Percentiles rank a stretch among this genome's conserved stretches.
Conservation (phyloP, 139 green algal genomes). For the Ettlia oleoabundans region DNA sequence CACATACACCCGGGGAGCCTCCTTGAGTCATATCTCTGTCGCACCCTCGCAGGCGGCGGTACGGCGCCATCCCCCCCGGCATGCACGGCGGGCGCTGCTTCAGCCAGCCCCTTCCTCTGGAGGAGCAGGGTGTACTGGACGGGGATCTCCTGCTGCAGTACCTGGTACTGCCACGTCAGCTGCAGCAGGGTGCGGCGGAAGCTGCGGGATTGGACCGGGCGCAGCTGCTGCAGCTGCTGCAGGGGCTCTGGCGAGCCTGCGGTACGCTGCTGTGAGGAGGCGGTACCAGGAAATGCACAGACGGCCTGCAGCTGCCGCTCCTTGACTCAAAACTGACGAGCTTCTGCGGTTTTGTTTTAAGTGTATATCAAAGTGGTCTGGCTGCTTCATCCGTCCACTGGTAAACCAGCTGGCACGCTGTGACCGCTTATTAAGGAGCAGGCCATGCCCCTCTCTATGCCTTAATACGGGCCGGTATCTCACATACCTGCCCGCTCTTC, state of each 20-base stretch:
- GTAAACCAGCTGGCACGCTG: no score
- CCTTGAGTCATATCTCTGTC: no score
- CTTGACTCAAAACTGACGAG: neutral
- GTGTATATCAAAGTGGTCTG: no score
- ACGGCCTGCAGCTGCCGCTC: neutral
- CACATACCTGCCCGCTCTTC: no score
- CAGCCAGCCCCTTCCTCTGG: conserved; percentile 6
- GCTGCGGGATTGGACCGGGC: conserved; percentile 16
- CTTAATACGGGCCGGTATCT: no score
- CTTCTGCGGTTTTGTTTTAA: neutral
- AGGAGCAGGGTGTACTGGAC: conserved; percentile 60
- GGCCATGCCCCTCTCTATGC: no score
- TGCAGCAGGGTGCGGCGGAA: conserved; percentile 41
- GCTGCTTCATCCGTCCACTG: no score
- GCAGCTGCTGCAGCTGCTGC: conserved; percentile 34
- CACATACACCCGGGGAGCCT: no score
- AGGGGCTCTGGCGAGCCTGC: conserved; percentile 9
- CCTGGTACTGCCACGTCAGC: conserved; percentile 35
- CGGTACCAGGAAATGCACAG: neutral
- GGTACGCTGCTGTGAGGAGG: conserved; percentile 16
- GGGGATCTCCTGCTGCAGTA: conserved; percentile 66
- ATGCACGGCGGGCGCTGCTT: conserved; percentile 40
- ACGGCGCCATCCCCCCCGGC: conserved; percentile 23
- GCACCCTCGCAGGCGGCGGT: conserved; percentile 50
- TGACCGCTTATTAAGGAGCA: no score